Percentiles rank a stretch among this genome's conserved stretches.
These are phyloP conservation scores for Nemophila menziesii DNA, from an alignment of 257 asterid genomes.

Conservation along the genomic window DNA sequence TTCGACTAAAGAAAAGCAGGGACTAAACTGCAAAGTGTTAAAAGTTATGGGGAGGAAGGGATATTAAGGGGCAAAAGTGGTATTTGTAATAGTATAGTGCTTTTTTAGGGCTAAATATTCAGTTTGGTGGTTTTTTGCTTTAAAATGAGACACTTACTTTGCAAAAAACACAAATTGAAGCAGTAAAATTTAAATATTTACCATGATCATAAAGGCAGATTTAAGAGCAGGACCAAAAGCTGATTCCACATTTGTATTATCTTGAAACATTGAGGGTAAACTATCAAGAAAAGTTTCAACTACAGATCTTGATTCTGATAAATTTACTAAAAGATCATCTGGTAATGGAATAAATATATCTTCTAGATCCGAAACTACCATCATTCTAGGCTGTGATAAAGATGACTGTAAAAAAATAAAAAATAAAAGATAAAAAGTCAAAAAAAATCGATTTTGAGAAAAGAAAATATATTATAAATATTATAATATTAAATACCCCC, in stretches of 20 bases:
- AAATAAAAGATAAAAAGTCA: constrained; percentile 3
- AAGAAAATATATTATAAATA: no score
- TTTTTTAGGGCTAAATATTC: neutral
- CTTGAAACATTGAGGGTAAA: constrained; percentile 58
- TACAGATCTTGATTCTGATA: constrained; percentile 58
- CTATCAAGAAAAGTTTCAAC: constrained; percentile 69
- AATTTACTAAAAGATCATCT: constrained; percentile 65
- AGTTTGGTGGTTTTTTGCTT: neutral
- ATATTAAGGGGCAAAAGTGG: no score
- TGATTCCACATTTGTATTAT: constrained; percentile 48
- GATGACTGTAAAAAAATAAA: constrained; percentile 56
- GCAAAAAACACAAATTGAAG: no score
- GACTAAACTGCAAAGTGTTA: no score
- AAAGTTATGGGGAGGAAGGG: no score
- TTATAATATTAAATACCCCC: no score
- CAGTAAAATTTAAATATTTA: constrained; percentile 7
- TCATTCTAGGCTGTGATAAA: constrained; percentile 75
- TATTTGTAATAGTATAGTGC: no score
- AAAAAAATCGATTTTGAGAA: neutral
- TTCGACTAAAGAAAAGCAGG: no score
- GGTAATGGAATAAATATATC: constrained; percentile 72
- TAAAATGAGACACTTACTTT: neutral
- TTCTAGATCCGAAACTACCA: constrained; percentile 83
- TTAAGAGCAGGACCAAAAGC: constrained; percentile 82
- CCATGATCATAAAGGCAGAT: constrained; percentile 68